Evolutionary conservation across 495 filamentous ascomycete genomes (phyloP), one percentile per base, ranked within the genome.

Genomic region (Aspergillus sparsus): DNA sequence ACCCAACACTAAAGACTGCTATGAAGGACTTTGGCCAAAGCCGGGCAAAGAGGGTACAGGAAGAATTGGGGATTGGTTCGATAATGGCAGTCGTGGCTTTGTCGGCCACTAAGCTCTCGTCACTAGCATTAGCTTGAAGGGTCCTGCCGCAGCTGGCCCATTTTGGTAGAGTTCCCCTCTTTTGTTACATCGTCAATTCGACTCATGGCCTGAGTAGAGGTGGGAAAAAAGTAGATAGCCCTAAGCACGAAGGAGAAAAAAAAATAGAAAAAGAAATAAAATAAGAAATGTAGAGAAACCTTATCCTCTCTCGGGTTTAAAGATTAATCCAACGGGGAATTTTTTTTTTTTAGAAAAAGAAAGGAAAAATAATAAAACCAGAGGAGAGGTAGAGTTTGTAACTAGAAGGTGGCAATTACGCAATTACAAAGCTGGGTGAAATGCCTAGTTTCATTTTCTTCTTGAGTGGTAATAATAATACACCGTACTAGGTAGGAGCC

Each of bases 91-190:
- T 16, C n/a, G 37, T 41, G 37, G 37, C 35, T 15, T 8, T 21
- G 5, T 12, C 6, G n/a, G 16, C 54, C 54, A 57, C 54, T 36
- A 15, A 15, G 44, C 11, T 39, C 49, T 54, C 15, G 15, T 41
- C 12, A 41, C 18, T 15, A 7, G n/a, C 42, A 55, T n/a, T 16
- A 27, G 16, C 13, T 2, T 7, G 10, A 35, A 36, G 34, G 54
- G 54, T 35, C 6, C 27, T 35, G 54, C 55, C 55, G 55, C 55
- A 49, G 55, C 46, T 49, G 45, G 55, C 45, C 13, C 31, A 37
- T 49, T 50, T 13, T 15, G 33, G 44, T 31, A 12, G 18, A 27
- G 32, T 50, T 33, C 54, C 35, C 47, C 16, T 44, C 47, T 44
- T 58, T 33, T 50, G 49, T 58, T 52, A 53, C 56, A 58, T 58